Base-by-base conservation (phyloP, 768 basidiomycete genomes). In the Collybia mongolica region DNA sequence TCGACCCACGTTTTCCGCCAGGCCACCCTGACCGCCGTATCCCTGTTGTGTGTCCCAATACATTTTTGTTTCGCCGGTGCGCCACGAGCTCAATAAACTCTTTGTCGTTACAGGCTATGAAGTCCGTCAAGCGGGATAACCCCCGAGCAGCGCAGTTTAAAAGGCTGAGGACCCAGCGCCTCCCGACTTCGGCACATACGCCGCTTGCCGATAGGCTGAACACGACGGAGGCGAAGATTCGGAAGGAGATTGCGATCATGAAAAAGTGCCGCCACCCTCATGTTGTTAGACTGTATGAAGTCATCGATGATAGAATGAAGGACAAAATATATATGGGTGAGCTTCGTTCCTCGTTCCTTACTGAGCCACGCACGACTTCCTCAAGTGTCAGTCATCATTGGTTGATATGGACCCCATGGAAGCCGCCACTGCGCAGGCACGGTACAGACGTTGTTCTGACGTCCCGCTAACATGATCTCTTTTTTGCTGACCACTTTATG, bases 161-260 rank as follows among this genome's bases (percentile, higher is more conserved):
- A 44, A 58, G 70, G 46, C 49, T 64, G 43, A 52, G 58, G 20
- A 59, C 65, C 35, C 56, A 58, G 32, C 70, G 74, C n/a, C 68
- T 78, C 32, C 76, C 77, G 14, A 68, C 78, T 40, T 67, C 75
- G 12, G 68, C 77, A 14, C 80, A 82, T 52, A 70, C 77, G 0
- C 77, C 82, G 20, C 69, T 90, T n/a, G 79, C 78, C 3, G 86
- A 88, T 66, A 79, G 79, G 53, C 77, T 88, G 37, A 77, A 80
- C 50, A 86, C 82, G 19, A 83, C 83, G 24, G 92, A 93, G 63
- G 77, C 83, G 55, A 92, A 93, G 72, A 93, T 97, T 54, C 79
- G 84, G 57, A 87, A 86, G 67, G 96, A 98, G 71, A 94, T 98
- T 52, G 97, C 97, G 2, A 95, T 98, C 67, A 97, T 99, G 92